Evolutionary conservation across 495 filamentous ascomycete genomes (phyloP), one percentile per base, ranked within the genome.

Genomic region (Trichocladium antarcticum): DNA sequence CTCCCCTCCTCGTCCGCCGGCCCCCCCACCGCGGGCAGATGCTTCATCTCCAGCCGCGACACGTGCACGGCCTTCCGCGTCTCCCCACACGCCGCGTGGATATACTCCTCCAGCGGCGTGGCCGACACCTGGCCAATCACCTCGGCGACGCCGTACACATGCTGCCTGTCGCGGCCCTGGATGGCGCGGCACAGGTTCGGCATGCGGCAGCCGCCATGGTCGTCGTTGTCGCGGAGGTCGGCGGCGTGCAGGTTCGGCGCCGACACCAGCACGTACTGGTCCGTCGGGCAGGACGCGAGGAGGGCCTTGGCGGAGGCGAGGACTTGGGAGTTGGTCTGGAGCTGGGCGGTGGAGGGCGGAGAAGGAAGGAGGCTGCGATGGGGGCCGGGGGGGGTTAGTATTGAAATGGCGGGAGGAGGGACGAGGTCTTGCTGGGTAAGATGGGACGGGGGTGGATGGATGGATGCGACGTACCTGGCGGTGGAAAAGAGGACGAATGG

Each of bases 401-500:
- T 35, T 41, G 45, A 49, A 20, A n/a, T 3, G 38, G 15, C 12
- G 31, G 37, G 22, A 24, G 34, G 53, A 62, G 6, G 4, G 39
- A 22, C 17, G 7, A 53, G 39, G 37, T 37, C 12, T 36, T 50
- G n/a, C 20, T 24, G 20, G 16, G 45, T 46, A 42, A 45, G 49
- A 39, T 55, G 47, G 32, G 12, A 38, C 12, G 24, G 37, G 36
- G 17, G 22, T 20, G 16, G n/a, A 43, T 10, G 31, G 27, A 5
- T 27, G 29, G 39, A n/a, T 42, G 31, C 38, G 20, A 68, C 83
- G 35, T 77, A 95, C 87, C 80, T 71, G 42, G 83, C 78, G 31
- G 78, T 84, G 20, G 89, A 93, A 59, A 88, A 80, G 21, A 95
- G 67, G 66, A 95, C 75, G 61, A 93, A 92, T 14, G 89, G 89